These are phyloP conservation scores for Epichloe aotearoae DNA, from an alignment of 2,329 filamentous ascomycete genomes.

Conservation along the genomic window DNA sequence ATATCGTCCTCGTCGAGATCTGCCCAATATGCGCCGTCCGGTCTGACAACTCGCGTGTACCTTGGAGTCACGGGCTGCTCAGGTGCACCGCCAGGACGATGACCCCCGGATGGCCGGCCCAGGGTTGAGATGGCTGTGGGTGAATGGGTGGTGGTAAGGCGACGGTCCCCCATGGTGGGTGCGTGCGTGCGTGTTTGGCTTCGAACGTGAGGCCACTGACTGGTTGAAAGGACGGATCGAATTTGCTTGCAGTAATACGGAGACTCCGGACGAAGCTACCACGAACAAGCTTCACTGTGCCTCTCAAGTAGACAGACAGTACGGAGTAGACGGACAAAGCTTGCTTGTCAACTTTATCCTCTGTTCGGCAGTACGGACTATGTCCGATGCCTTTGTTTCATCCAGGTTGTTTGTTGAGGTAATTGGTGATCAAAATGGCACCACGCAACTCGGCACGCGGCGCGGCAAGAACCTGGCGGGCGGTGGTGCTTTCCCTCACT, in stretches of 20 bases:
- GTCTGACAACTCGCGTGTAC: not conserved
- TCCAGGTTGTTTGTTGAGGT: no score
- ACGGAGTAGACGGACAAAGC: no score
- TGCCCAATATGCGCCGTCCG: conserved; percentile 1
- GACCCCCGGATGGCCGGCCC: not conserved
- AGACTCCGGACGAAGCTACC: no score
- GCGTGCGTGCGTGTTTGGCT: not conserved
- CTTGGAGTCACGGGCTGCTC: not conserved
- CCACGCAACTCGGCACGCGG: not conserved
- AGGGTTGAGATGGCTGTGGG: not conserved
- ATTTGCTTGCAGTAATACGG: no score
- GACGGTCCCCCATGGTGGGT: conserved; percentile 9
- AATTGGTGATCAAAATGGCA: not conserved
- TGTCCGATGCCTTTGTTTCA: no score
- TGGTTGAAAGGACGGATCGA: no score
- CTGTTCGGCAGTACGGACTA: no score
- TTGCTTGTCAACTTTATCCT: no score
- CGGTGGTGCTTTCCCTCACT: not conserved
- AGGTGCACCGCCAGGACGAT: not conserved
- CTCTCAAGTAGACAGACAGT: no score
- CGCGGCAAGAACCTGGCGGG: not conserved
- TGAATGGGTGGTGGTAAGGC: not conserved
- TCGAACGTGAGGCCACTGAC: no score
- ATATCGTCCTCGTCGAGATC: conserved; percentile 7
- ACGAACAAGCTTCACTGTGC: no score